Evolutionary conservation across 169 alveolate genomes (phyloP).

Genomic region (Eimeria acervulina): DNA sequence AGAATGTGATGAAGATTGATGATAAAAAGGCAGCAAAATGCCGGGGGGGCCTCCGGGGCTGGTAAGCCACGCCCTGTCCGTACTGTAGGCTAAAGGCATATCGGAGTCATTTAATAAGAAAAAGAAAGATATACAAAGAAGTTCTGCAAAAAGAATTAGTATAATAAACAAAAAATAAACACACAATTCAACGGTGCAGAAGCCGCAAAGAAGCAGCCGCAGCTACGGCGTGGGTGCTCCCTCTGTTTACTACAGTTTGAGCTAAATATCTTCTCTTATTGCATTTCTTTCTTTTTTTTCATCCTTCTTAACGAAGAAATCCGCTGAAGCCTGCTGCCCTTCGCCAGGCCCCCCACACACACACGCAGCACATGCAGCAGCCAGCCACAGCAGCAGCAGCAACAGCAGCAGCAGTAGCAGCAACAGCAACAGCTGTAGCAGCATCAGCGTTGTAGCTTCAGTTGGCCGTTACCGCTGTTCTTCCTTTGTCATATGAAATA

Average conservation of each 20-base stretch:
- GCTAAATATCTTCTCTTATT: neutral
- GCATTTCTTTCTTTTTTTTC: neutral
- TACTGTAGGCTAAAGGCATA: neutral
- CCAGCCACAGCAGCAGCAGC: neutral
- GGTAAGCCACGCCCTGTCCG: neutral
- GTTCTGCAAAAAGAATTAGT: neutral
- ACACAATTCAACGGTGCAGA: neutral
- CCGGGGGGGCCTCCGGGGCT: neutral
- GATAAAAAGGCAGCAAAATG: neutral
- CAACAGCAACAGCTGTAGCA: neutral
- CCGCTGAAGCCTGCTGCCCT: neutral
- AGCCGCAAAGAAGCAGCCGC: neutral
- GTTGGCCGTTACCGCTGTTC: too few relatives aligned
- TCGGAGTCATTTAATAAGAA: constrained; percentile 6
- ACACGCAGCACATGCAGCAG: constrained; percentile 15
- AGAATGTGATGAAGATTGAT: neutral
- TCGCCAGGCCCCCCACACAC: constrained; percentile 14
- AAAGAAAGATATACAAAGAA: neutral
- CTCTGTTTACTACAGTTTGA: neutral
- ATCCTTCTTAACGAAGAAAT: neutral
- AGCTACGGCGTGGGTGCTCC: neutral
- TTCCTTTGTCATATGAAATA: too few relatives aligned
- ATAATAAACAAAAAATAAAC: neutral
- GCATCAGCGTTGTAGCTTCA: too few relatives aligned
- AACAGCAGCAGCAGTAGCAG: neutral